Evolutionary conservation across 495 filamentous ascomycete species (phyloP).

Genomic region (Penicillium salamii): DNA sequence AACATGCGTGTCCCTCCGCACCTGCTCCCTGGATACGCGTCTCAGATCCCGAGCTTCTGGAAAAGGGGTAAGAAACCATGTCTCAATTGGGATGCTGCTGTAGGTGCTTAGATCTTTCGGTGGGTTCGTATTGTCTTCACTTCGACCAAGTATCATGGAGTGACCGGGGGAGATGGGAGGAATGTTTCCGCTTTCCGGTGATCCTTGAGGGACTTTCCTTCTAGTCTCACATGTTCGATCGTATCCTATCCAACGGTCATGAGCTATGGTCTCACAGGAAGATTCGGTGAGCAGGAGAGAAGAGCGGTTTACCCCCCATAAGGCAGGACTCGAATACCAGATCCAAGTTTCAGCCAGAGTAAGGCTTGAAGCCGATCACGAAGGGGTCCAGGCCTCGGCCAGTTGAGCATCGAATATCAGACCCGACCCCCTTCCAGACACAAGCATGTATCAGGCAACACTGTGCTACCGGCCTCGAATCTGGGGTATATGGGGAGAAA

Average conservation of each 20-base stretch:
- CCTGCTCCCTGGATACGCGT: slow-evolving; percentile 1
- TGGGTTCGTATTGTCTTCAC: neutral
- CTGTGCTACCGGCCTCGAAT: slow-evolving; percentile 10
- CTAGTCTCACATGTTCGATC: neutral
- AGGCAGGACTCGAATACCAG: neutral
- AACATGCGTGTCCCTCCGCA: slow-evolving; percentile 9
- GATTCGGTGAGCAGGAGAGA: neutral
- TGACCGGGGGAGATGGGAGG: neutral
- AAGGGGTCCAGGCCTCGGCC: neutral
- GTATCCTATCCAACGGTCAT: neutral
- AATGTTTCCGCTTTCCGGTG: neutral
- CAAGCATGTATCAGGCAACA: slow-evolving; percentile 3
- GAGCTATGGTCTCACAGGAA: neutral
- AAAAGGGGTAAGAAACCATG: slow-evolving; percentile 15
- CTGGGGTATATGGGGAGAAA: slow-evolving; percentile 11
- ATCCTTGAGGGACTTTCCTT: neutral
- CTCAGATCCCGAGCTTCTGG: slow-evolving; percentile 13
- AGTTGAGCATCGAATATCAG: neutral
- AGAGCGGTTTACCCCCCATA: neutral
- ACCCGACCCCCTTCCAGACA: neutral
- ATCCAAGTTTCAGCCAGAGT: neutral
- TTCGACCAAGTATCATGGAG: neutral
- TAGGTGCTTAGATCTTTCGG: slow-evolving; percentile 9
- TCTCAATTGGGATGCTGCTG: slow-evolving; percentile 20
- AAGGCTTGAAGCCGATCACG: neutral